Percentiles rank a stretch among this genome's conserved stretches.
Conservation (phyloP, 2,329 filamentous ascomycete species). For the Phoma sp. region DNA sequence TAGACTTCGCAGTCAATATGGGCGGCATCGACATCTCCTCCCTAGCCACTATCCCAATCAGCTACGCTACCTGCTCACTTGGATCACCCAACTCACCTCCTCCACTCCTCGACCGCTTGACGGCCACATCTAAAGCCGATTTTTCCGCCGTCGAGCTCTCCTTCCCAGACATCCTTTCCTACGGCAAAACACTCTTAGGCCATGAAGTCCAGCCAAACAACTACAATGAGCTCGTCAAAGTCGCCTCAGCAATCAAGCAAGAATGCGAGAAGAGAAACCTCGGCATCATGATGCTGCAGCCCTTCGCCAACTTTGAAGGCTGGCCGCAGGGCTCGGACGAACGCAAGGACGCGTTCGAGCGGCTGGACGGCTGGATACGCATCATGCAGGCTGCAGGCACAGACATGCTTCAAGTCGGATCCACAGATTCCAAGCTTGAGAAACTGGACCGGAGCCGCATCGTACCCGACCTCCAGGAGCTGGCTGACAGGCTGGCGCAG, state of each 20-base stretch:
- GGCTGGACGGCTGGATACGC: slow-evolving; percentile 71
- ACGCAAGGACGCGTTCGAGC: slow-evolving; percentile 67
- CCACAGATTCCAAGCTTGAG: slow-evolving; percentile 66
- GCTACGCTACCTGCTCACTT: slow-evolving; percentile 66
- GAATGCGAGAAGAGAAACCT: slow-evolving; percentile 64
- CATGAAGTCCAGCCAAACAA: slow-evolving; percentile 64
- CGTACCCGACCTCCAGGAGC: slow-evolving; percentile 67
- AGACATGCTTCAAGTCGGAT: slow-evolving; percentile 71
- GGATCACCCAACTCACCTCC: slow-evolving; percentile 51
- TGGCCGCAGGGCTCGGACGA: slow-evolving; percentile 68
- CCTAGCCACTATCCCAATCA: slow-evolving; percentile 55
- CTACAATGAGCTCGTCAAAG: slow-evolving; percentile 64
- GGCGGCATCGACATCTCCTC: slow-evolving; percentile 42
- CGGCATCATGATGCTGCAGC: slow-evolving; percentile 74
- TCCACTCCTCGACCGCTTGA: slow-evolving; percentile 66
- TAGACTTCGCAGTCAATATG: slow-evolving; percentile 31
- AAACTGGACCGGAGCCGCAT: slow-evolving; percentile 63
- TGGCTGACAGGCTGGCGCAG: slow-evolving; percentile 61
- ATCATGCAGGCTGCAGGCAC: slow-evolving; percentile 76
- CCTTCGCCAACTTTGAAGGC: slow-evolving; percentile 79
- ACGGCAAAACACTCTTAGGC: slow-evolving; percentile 62
- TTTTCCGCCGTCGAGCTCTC: slow-evolving; percentile 76
- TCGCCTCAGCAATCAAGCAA: slow-evolving; percentile 62
- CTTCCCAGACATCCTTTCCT: slow-evolving; percentile 74
- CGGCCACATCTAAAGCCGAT: slow-evolving; percentile 68